Conservation (phyloP, 768 basidiomycete species). For the Lactifluus rugatus region DNA sequence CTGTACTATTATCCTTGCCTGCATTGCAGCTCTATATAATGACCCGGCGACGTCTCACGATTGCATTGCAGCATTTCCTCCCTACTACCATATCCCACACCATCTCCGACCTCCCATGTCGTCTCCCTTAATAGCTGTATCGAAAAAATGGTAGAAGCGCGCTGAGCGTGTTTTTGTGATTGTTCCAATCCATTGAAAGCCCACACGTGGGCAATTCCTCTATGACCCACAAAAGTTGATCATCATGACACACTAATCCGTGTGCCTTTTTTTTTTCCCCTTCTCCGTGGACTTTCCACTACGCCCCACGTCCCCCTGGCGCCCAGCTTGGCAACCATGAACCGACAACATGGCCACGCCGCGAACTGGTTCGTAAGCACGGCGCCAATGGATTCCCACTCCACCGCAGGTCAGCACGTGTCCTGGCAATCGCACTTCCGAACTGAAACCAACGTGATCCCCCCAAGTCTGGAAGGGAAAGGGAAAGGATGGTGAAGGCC, state of each 20-base stretch:
- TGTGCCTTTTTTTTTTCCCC: background rate
- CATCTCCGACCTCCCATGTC: background rate
- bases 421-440: background rate
- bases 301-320: background rate
- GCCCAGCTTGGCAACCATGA: background rate
- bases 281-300: background rate
- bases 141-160: constrained; percentile 3
- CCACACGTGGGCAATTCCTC: background rate
- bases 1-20: constrained; percentile 11
- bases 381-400: background rate
- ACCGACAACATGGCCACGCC: background rate
- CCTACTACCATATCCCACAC: background rate
- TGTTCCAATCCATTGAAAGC: background rate
- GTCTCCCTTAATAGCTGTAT: constrained; percentile 8
- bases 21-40: constrained; percentile 18
- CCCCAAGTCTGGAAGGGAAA: too few species aligned
- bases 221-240: background rate
- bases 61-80: constrained; percentile 8
- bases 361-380: background rate
- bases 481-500: too few species aligned
- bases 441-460: background rate
- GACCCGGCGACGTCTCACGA: constrained; percentile 8
- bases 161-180: constrained; percentile 1
- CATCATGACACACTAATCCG: background rate
- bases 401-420: background rate